Percentiles rank a stretch among this genome's conserved stretches.
These are phyloP conservation scores for Rehmannia glutinosa DNA, from an alignment of 257 asterid species.

Conservation along the genomic window DNA sequence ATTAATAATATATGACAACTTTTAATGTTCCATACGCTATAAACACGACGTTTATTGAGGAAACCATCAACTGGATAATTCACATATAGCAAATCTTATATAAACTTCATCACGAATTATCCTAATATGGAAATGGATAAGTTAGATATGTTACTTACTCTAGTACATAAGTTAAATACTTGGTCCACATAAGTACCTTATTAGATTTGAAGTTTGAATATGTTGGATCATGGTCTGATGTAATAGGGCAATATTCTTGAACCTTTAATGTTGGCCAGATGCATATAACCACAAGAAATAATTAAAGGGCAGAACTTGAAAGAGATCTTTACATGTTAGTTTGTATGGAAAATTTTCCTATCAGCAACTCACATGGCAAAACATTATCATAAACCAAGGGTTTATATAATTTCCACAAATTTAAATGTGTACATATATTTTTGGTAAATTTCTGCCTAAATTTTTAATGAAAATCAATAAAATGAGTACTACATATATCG, in stretches of 20 bases:
- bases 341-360: too few species aligned
- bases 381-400: too few species aligned
- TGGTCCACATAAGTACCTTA: constrained; percentile 12
- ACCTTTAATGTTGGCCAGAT: background rate
- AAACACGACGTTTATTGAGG: background rate
- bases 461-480: too few species aligned
- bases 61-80: background rate
- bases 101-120: constrained; percentile 6
- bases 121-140: constrained; percentile 7
- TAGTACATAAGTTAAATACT: background rate
- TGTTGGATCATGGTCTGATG: constrained; percentile 3
- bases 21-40: background rate
- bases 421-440: too few species aligned
- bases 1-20: background rate
- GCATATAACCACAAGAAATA: background rate
- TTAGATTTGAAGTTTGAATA: background rate
- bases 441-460: too few species aligned
- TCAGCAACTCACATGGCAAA: too few species aligned
- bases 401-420: too few species aligned
- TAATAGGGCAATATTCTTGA: background rate
- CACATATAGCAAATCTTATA: background rate
- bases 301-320: too few species aligned
- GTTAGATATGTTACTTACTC: constrained; percentile 10
- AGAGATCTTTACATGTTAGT: too few species aligned
- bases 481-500: too few species aligned